Base-by-base conservation (phyloP, 257 asterid species). In the Capsicum baccatum region DNA sequence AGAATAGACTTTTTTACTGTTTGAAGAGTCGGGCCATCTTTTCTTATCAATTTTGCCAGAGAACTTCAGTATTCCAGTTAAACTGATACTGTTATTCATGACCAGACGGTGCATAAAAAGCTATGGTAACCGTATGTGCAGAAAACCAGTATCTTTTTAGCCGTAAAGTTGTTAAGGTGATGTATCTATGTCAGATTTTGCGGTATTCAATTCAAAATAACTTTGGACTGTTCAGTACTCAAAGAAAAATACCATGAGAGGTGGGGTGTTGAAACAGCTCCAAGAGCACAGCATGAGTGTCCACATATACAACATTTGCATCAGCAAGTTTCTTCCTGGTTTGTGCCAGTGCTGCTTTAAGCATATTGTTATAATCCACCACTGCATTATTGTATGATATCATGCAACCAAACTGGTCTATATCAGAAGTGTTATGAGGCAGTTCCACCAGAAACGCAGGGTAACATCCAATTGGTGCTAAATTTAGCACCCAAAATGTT, bases 401-500 rank as follows among this genome's bases (percentile, higher is more conserved):
- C 91, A 92, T 6, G 44, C 52, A 16, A 33, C 97, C 97, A 39
- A 85, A 82, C 19, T 78, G 84, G 82, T 94, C 97, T 2, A 91
- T 16, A 57, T 93, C 97, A 10, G 94, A 89, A 68, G 54, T 59
- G 33, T 89, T 74, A 79, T 92, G 98, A 50, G 94, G 92, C 52
- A 93, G 88, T 84, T 89, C 89, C 79, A 86, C 86, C 55, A 92
- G 56, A 66, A 83, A 83, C 8, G 94, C 84, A 10, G 94, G 93
- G 82, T 91, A 91, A 39, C 97, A 94, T 14, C 98, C 96, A 26
- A 94, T 33, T 3, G 98, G 97, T n/a, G 91, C 92, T 9, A 92
- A 82, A 81, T 92, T 93, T 21, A 91, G 88, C n/a, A 94, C 94
- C 79, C 91, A 70, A 80, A 94, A 89, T 8, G 93, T 88, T 54